A percentile compares a stretch with the other conserved stretches of the same genome.
phyloP scores from a whole-genome alignment of 306 rosid genomes.

The Oemleria cerasiformis region DNA sequence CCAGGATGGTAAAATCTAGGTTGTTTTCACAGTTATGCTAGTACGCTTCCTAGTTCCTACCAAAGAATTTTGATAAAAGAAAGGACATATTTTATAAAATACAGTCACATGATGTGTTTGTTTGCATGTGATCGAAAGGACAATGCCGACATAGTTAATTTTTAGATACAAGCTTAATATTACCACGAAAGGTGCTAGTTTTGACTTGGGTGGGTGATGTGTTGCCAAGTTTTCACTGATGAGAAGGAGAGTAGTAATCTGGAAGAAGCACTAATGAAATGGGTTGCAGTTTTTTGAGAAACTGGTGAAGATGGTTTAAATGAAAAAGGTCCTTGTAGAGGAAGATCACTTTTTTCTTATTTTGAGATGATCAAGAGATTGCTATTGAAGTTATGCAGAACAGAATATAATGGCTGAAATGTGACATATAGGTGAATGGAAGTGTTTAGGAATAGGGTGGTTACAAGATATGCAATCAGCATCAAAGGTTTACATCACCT shows the following conservation, averaged over 20 bases:
- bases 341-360: neutral
- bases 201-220: neutral
- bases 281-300: neutral
- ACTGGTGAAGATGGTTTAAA: neutral
- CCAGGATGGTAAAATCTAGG: no score
- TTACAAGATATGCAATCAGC: neutral
- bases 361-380: neutral
- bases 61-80: neutral
- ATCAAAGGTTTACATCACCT: neutral
- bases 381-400: neutral
- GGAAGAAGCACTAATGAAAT: neutral
- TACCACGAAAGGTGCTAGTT: neutral
- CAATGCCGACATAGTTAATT: neutral
- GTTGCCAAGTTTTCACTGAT: neutral
- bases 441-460: neutral
- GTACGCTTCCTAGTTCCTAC: no score
- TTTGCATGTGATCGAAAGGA: slow-evolving; percentile 2
- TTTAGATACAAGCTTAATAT: neutral
- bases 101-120: neutral
- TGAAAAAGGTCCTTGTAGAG: neutral
- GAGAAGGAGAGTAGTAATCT: neutral
- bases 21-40: no score
- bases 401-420: neutral
- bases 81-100: neutral
- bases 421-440: neutral